Evolutionary conservation across 805 yeast species (phyloP).

Genomic region (Starmerella geochares): DNA sequence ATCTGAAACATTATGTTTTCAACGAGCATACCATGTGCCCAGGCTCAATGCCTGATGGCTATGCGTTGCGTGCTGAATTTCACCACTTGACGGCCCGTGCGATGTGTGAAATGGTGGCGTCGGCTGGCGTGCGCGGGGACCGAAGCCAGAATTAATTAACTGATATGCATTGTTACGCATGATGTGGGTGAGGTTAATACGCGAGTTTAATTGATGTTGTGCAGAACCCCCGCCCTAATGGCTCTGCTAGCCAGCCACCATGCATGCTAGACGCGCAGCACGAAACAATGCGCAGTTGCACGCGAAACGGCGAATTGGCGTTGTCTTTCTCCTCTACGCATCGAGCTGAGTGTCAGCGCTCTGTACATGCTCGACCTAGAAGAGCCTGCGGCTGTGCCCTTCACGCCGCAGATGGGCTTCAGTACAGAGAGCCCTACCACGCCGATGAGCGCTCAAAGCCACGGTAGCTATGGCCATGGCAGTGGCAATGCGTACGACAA

Average conservation of each 20-base stretch:
- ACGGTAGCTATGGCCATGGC: neutral
- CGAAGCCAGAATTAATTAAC: neutral
- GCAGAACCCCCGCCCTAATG: neutral
- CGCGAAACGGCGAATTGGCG: neutral
- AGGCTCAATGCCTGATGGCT: too few species aligned
- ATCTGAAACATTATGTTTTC: too few species aligned
- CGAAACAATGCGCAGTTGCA: neutral
- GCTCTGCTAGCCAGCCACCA: slow-evolving; percentile 3
- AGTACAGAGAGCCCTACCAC: neutral
- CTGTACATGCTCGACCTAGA: neutral
- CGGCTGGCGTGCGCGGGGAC: too few species aligned
- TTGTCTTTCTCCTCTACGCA: neutral
- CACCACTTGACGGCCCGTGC: too few species aligned
- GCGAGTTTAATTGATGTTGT: slow-evolving; percentile 6
- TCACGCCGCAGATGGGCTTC: neutral
- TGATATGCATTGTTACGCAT: neutral
- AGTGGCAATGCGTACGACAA: neutral
- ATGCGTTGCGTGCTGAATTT: too few species aligned
- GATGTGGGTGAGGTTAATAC: slow-evolving; percentile 3
- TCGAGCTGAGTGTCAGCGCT: neutral
- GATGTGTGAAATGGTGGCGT: too few species aligned
- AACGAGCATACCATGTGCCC: too few species aligned
- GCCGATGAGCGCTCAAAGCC: neutral
- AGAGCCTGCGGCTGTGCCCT: slow-evolving; percentile 2
- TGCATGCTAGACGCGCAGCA: neutral